Evolutionary conservation across 768 basidiomycete genomes (phyloP), one percentile per base, ranked within the genome.

Genomic region (Rhizopogon vinicolor): DNA sequence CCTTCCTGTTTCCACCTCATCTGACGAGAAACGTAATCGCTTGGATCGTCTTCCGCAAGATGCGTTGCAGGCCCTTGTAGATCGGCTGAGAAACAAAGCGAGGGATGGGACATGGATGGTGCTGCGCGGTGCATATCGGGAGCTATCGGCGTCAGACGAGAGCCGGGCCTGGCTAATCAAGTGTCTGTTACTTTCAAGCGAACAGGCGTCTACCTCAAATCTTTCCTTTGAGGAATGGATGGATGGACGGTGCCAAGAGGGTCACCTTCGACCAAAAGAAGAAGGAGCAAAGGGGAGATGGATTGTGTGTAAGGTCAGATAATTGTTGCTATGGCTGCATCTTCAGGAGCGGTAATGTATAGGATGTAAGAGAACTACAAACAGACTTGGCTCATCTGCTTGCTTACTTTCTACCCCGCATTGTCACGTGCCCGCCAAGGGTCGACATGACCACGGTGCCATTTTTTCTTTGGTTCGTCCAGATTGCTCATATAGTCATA

Each of bases 51-150:
- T 80, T 5, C 71, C 73, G 2, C 54, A 65, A n/a, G 68, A 69
- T 45, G 82, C 86, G 8, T 51, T 87, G 5, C 66, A 63, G 29
- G 62, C 61, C 14, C 72, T 84, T 1, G 63, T 85, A 9, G 74
- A 78, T 19, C 68, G 68, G 4, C 63, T 89, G 37, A 78, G 83
- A 14, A 63, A 55, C 2, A 84, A 80, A 66, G 75, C 75, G 6
- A 75, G 84, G 33, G 73, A 75, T 18, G 78, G 72, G n/a, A 70
- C 81, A 2, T 90, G 88, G 88, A 63, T 48, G 0, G 68, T 87
- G 14, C 61, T 90, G 43, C 81, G 86, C 31, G 72, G 77, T 19
- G 81, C 81, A 0, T 89, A 90, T 65, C 75, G 85, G 44, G 88
- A 89, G 62, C 53, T 89, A 16, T 65, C 70, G 22, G 67, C 69